A percentile compares a stretch with the other conserved stretches of the same genome.
Evolutionary conservation across 2,329 filamentous ascomycete species (phyloP).

Genomic region (Neoscytalidium dimidiatum): DNA sequence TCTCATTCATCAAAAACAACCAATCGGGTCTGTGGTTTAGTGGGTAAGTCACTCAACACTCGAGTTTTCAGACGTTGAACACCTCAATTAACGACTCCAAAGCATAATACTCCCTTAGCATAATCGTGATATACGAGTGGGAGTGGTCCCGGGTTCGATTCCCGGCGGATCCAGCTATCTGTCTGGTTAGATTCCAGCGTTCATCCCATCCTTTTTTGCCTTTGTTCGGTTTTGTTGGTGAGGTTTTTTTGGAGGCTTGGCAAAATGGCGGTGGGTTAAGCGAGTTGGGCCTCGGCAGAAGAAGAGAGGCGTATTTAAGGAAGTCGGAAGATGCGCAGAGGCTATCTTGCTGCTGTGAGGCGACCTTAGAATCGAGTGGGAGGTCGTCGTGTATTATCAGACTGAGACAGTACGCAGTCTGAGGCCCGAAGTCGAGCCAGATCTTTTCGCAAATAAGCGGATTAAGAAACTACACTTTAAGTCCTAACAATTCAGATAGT

Average conservation of each 20-base stretch:
- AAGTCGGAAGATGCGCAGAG: no score
- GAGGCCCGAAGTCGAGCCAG: no score
- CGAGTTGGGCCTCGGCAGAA: neutral
- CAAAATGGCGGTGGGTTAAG: neutral
- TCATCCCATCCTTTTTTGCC: neutral
- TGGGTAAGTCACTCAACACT: neutral
- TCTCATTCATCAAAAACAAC: neutral
- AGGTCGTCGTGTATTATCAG: no score
- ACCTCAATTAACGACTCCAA: neutral
- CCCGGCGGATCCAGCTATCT: neutral
- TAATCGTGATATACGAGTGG: neutral
- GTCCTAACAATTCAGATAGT: no score
- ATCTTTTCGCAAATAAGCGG: no score
- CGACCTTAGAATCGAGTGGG: no score
- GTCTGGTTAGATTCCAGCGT: constrained; percentile 1
- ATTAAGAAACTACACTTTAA: no score
- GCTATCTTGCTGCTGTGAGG: no score
- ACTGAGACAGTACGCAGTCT: no score
- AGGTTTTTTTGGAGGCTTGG: neutral
- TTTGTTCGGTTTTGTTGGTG: neutral
- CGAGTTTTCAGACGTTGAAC: no score
- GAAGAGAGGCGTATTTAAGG: no score
- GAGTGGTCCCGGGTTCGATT: constrained; percentile 14
- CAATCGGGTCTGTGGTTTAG: constrained; percentile 9
- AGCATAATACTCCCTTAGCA: constrained; percentile 14